These are phyloP conservation scores for Cinchona pubescens DNA, from an alignment of 257 asterid species.

Conservation along the genomic window DNA sequence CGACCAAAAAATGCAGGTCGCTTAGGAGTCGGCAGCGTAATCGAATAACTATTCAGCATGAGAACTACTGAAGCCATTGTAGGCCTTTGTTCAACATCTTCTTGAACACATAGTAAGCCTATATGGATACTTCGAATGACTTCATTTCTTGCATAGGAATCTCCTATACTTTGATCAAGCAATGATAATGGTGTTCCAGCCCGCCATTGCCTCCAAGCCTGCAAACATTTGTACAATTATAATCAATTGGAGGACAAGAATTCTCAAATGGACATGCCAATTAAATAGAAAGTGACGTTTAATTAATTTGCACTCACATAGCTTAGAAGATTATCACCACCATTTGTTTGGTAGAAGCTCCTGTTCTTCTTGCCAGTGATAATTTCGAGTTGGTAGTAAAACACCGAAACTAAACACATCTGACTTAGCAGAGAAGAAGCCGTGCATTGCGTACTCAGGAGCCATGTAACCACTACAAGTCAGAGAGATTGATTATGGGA, in stretches of 20 bases:
- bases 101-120: conserved; percentile 30
- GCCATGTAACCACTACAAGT: too few species aligned
- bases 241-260: too few species aligned
- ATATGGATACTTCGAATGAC: conserved; percentile 21
- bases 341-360: too few species aligned
- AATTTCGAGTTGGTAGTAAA: too few species aligned
- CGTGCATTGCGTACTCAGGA: neutral
- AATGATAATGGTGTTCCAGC: conserved; percentile 10
- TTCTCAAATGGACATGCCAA: too few species aligned
- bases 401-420: too few species aligned
- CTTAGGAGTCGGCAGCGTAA: conserved; percentile 10
- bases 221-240: neutral
- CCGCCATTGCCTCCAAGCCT: conserved; percentile 31
- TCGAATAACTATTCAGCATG: conserved; percentile 20
- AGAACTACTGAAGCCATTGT: conserved; percentile 24
- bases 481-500: too few species aligned
- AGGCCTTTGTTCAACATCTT: conserved; percentile 25
- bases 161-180: conserved; percentile 22
- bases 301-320: too few species aligned
- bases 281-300: too few species aligned
- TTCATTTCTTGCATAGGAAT: conserved; percentile 9
- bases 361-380: too few species aligned
- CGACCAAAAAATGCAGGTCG: conserved; percentile 19
- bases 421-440: too few species aligned
- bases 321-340: too few species aligned